Conservation (phyloP, 2,329 filamentous ascomycete species). For the Fusarium sp. region DNA sequence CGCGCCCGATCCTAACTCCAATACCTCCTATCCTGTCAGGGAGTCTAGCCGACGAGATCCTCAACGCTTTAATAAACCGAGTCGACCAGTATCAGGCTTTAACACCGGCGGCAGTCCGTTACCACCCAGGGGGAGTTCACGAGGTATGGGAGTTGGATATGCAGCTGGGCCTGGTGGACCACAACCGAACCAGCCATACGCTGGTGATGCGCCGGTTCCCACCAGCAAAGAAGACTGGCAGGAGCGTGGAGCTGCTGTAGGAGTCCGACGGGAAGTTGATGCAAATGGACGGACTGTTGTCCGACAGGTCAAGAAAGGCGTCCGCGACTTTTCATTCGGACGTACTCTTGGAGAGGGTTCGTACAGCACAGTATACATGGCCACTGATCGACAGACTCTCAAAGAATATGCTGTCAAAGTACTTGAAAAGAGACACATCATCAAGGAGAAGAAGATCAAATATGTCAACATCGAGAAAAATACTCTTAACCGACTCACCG, state of each 20-base stretch:
- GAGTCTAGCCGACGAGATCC: conserved; percentile 75
- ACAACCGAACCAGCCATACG: conserved; percentile 45
- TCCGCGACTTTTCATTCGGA: conserved; percentile 96
- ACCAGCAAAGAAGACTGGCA: conserved; percentile 92
- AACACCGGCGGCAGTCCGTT: conserved; percentile 67
- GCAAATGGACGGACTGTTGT: conserved; percentile 84
- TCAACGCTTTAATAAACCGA: conserved; percentile 71
- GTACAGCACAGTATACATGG: conserved; percentile 94
- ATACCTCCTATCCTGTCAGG: conserved; percentile 65
- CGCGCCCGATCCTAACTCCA: conserved; percentile 73
- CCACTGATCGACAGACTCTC: conserved; percentile 90
- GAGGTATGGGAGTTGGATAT: conserved; percentile 73
- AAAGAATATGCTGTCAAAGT: conserved; percentile 99
- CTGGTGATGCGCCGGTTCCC: conserved; percentile 58
- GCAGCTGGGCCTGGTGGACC: conserved; percentile 49
- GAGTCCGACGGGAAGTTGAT: conserved; percentile 85
- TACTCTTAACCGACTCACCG: conserved; percentile 93
- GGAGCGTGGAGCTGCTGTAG: conserved; percentile 90
- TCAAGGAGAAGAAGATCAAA: conserved; percentile 99
- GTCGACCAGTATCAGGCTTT: conserved; percentile 62
- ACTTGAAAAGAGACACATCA: conserved; percentile 97
- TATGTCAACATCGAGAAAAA: conserved; percentile 99
- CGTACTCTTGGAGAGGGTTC: conserved; percentile 93
- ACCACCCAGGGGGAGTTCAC: conserved; percentile 82
- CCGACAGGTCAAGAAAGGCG: conserved; percentile 93